Conservation (phyloP, 164 flowering plant genomes). For the Brasenia schreberi region DNA sequence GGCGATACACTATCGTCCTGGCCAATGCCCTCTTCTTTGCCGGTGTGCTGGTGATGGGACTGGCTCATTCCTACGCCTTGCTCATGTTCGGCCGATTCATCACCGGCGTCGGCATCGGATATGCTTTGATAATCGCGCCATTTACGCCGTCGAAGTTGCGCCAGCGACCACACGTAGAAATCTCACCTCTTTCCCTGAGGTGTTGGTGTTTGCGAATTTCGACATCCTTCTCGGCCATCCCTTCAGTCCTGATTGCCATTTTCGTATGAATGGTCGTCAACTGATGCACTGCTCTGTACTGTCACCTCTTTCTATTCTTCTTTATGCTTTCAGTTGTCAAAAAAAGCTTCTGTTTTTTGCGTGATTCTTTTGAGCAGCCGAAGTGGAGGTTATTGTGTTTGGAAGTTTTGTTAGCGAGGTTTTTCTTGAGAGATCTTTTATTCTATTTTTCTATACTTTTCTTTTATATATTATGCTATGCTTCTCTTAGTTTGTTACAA, state of each 20-base stretch:
- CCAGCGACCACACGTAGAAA: constrained; percentile 10
- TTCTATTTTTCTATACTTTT: no score
- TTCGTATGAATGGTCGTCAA: no score
- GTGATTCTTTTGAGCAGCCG: no score
- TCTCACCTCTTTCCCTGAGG: constrained; percentile 15
- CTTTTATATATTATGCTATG: no score
- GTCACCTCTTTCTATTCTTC: no score
- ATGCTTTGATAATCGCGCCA: constrained; percentile 11
- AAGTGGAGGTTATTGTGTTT: no score
- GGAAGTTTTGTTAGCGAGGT: no score
- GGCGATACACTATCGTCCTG: constrained; percentile 10
- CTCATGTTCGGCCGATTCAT: constrained; percentile 13
- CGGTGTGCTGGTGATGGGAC: constrained; percentile 12
- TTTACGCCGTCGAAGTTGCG: constrained; percentile 14
- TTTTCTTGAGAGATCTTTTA: no score
- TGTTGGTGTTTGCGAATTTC: constrained; percentile 7
- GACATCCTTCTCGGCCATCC: constrained; percentile 10
- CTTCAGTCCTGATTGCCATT: constrained; percentile 7
- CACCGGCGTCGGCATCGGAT: constrained; percentile 15
- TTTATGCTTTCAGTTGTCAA: no score
- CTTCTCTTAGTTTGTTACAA: no score
- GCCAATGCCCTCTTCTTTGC: constrained; percentile 8
- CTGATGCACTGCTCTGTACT: no score
- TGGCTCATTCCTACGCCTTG: constrained; percentile 8
- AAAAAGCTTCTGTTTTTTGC: no score